Conservation (phyloP, 2,329 filamentous ascomycete genomes). For the Fusarium pseudocircinatum region DNA sequence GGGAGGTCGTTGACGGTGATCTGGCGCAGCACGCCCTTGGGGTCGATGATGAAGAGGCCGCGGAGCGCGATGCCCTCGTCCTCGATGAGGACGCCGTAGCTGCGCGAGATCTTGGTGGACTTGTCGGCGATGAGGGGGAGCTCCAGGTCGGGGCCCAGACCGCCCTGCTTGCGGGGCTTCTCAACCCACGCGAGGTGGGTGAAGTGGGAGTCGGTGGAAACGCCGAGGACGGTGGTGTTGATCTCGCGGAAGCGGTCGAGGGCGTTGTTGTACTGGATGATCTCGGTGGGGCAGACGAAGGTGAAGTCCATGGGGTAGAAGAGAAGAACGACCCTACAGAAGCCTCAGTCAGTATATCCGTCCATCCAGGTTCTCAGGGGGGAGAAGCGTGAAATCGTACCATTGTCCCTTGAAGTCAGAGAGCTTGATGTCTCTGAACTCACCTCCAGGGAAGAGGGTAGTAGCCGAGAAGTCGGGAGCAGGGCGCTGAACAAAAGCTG, state of each 20-base stretch:
- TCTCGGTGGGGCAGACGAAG: constrained; percentile 73
- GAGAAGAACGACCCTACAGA: constrained; percentile 68
- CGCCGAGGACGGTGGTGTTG: constrained; percentile 67
- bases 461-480: constrained; percentile 61
- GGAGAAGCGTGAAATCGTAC: constrained; percentile 41
- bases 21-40: constrained; percentile 67
- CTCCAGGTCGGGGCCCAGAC: constrained; percentile 67
- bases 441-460: constrained; percentile 59
- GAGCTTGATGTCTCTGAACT: constrained; percentile 58
- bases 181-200: constrained; percentile 66
- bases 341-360: background rate
- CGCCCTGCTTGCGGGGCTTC: constrained; percentile 67
- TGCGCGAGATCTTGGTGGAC: constrained; percentile 67
- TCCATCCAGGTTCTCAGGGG: background rate
- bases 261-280: constrained; percentile 71
- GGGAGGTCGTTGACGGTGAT: constrained; percentile 74
- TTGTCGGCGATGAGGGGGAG: constrained; percentile 71
- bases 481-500: constrained; percentile 59
- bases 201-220: constrained; percentile 70
- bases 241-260: constrained; percentile 67
- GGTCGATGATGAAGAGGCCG: constrained; percentile 73
- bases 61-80: constrained; percentile 71
- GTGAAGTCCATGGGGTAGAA: constrained; percentile 77
- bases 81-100: constrained; percentile 72
- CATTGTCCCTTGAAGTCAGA: constrained; percentile 59